Conservation (phyloP, 345 rosid genomes). For the Iberis pinnata region DNA sequence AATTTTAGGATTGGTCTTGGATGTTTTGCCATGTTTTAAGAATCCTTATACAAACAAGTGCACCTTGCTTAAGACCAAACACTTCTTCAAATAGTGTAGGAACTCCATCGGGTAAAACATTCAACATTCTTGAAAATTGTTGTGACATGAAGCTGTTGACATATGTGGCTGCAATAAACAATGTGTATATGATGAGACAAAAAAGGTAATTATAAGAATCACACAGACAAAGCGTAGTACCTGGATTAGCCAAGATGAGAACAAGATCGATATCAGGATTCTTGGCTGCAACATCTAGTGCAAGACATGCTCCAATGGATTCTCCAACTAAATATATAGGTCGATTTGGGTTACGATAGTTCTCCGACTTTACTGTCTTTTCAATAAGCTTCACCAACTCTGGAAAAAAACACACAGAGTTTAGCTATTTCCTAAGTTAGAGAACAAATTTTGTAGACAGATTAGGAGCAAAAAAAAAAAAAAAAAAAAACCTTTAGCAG, state of each 20-base stretch:
- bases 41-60: no score
- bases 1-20: no score
- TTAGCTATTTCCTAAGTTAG: neutral
- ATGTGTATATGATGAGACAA: neutral
- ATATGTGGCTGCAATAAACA: constrained; percentile 37
- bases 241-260: constrained; percentile 55
- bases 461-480: no score
- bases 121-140: constrained; percentile 35
- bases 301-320: constrained; percentile 54
- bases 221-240: constrained; percentile 18
- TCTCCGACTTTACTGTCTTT: constrained; percentile 37
- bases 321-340: constrained; percentile 63
- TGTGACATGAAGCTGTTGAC: constrained; percentile 36
- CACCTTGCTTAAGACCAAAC: constrained; percentile 40
- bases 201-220: neutral
- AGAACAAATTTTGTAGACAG: no score
- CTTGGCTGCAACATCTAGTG: constrained; percentile 50
- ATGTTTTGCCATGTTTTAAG: neutral
- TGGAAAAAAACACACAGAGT: constrained; percentile 22
- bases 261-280: constrained; percentile 45
- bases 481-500: constrained; percentile 36
- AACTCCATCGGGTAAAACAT: constrained; percentile 34
- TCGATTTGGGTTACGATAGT: constrained; percentile 34
- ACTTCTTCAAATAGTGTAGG: constrained; percentile 32
- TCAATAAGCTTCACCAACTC: constrained; percentile 49